Evolutionary conservation across 345 rosid species (phyloP).

Genomic region (Hevea brasiliensis): DNA sequence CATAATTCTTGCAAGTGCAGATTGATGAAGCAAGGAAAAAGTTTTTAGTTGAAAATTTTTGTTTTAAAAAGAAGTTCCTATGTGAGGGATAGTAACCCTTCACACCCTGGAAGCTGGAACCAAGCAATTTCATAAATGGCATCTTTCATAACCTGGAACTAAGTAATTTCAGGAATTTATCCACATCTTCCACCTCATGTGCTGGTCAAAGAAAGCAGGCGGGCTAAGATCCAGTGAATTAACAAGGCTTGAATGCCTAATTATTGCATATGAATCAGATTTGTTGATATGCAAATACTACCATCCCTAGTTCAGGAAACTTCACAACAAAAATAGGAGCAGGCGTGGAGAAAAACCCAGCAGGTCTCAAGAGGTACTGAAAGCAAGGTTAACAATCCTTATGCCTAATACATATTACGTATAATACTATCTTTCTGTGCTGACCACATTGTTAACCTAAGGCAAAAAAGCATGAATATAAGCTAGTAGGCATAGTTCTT

Average conservation of each 20-base stretch:
- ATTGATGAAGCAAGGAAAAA: neutral
- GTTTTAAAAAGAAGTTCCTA: neutral
- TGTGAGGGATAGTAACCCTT: neutral
- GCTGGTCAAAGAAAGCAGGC: neutral
- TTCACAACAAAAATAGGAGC: neutral
- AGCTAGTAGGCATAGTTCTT: constrained; percentile 22
- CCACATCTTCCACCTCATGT: neutral
- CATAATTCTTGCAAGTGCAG: neutral
- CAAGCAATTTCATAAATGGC: too few species aligned
- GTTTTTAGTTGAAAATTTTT: neutral
- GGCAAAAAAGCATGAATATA: neutral
- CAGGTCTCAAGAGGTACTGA: neutral
- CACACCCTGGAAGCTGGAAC: neutral
- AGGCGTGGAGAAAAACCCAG: neutral
- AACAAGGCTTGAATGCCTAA: neutral
- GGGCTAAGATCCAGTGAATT: neutral
- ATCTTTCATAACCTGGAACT: too few species aligned
- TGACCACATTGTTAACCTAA: neutral
- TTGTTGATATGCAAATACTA: too few species aligned
- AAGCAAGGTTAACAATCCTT: neutral
- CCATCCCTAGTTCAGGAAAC: neutral
- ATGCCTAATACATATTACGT: neutral
- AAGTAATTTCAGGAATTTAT: neutral
- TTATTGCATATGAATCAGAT: too few species aligned
- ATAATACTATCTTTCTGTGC: neutral